Evolutionary conservation across 306 rosid species (phyloP).

Genomic region (Amphicarpaea edgeworthii): DNA sequence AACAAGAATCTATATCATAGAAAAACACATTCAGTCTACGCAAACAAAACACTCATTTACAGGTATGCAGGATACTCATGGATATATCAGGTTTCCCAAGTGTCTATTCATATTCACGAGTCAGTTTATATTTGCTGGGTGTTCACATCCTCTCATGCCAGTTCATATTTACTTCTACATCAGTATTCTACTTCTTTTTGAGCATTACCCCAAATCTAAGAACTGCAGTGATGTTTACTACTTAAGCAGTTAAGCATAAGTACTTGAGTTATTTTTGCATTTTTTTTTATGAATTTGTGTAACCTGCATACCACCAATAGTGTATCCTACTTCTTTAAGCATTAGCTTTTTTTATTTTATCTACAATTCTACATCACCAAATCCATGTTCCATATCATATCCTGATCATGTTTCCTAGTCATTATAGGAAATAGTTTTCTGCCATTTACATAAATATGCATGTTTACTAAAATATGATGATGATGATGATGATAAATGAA

Average conservation of each 20-base stretch:
- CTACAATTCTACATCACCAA: not conserved
- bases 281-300: not conserved
- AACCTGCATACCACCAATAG: conserved; percentile 19
- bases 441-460: conserved; percentile 1
- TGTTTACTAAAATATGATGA: not conserved
- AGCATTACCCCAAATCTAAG: not conserved
- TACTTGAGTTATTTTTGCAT: not conserved
- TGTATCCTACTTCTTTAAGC: not conserved
- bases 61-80: not conserved
- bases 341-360: conserved; percentile 12
- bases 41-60: conserved; percentile 19
- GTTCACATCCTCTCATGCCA: conserved; percentile 6
- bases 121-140: not conserved
- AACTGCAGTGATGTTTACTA: not conserved
- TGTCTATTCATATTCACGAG: not conserved
- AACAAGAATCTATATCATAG: not conserved
- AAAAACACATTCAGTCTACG: not conserved
- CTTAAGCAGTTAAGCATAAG: not conserved
- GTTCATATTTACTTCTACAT: not conserved
- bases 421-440: conserved; percentile 27
- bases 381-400: not conserved
- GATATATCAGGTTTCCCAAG: not conserved
- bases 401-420: not conserved
- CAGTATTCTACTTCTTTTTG: not conserved
- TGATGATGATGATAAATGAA: not conserved